Conservation (phyloP, 163 green algal genomes). For the Volvox carteri region DNA sequence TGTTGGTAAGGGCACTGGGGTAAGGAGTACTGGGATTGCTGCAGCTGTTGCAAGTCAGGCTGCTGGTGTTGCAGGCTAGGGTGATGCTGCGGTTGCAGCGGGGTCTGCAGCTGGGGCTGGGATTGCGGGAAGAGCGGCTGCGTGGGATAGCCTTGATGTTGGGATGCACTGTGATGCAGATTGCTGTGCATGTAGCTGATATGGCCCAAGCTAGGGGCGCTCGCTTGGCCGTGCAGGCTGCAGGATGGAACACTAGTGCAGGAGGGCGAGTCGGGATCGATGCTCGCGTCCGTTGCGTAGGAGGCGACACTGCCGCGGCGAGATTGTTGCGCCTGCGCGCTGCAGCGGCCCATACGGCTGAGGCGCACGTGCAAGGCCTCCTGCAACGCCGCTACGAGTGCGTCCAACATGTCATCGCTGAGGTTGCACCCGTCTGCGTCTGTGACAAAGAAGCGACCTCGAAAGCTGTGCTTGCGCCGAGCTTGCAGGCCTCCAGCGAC, state of each 20-base stretch:
- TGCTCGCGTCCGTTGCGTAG: slow-evolving; percentile 27
- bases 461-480: slow-evolving; percentile 38
- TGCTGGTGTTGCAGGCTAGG: not conserved
- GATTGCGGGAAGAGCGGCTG: no score
- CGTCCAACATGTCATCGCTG: not conserved
- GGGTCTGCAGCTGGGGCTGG: not conserved
- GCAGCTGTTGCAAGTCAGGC: not conserved
- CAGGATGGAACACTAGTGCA: not conserved
- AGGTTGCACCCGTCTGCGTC: slow-evolving; percentile 24
- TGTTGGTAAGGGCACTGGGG: slow-evolving; percentile 22
- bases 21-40: not conserved
- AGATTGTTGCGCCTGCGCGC: not conserved
- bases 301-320: slow-evolving; percentile 44
- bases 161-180: not conserved
- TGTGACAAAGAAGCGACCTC: slow-evolving; percentile 35
- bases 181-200: slow-evolving; percentile 28
- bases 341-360: not conserved
- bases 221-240: not conserved
- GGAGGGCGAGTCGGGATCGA: slow-evolving; percentile 44
- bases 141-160: not conserved
- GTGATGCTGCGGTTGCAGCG: slow-evolving; percentile 35
- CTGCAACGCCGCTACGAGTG: slow-evolving; percentile 6
- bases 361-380: slow-evolving; percentile 35
- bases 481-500: not conserved
- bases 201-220: not conserved